Evolutionary conservation across 768 basidiomycete genomes (phyloP).

Genomic region (Lyophyllum atratum): DNA sequence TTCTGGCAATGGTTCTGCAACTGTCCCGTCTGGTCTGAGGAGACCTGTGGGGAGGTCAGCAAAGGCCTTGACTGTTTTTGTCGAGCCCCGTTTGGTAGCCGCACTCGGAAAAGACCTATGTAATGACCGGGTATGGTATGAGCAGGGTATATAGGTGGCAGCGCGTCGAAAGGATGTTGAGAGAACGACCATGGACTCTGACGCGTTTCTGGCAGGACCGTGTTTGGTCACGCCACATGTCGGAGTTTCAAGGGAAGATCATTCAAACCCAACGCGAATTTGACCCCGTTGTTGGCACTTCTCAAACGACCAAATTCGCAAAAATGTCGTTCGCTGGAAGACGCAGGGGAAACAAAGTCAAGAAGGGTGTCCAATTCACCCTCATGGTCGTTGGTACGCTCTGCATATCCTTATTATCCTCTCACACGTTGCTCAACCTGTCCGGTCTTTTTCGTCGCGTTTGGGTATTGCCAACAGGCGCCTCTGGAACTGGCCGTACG

Average conservation of each 20-base stretch:
- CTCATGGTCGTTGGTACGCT: slow-evolving; percentile 95
- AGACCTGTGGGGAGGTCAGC: slow-evolving; percentile 57
- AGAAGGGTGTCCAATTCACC: slow-evolving; percentile 99
- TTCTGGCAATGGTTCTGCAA: slow-evolving; percentile 41
- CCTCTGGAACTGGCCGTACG: slow-evolving; percentile 95
- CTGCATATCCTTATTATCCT: slow-evolving; percentile 44
- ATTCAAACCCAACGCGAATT: slow-evolving; percentile 30
- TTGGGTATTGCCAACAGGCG: slow-evolving; percentile 56
- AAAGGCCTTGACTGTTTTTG: slow-evolving; percentile 50
- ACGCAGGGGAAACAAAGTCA: slow-evolving; percentile 92
- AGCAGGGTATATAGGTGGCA: not conserved
- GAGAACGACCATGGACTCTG: slow-evolving; percentile 12
- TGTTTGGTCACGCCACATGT: slow-evolving; percentile 26
- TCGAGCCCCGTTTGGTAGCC: slow-evolving; percentile 3
- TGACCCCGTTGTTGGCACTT: slow-evolving; percentile 31
- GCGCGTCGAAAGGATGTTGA: slow-evolving; percentile 1
- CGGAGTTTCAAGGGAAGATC: slow-evolving; percentile 43
- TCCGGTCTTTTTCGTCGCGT: slow-evolving; percentile 22
- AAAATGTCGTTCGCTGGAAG: slow-evolving; percentile 85
- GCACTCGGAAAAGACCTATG: not conserved
- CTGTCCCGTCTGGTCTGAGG: slow-evolving; percentile 43
- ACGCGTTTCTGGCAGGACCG: slow-evolving; percentile 19
- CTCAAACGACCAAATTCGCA: slow-evolving; percentile 21
- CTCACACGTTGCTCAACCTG: not conserved
- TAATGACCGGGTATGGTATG: slow-evolving; percentile 5